Conservation (phyloP, 2,329 filamentous ascomycete genomes). For the Zopfia rhizophila region DNA sequence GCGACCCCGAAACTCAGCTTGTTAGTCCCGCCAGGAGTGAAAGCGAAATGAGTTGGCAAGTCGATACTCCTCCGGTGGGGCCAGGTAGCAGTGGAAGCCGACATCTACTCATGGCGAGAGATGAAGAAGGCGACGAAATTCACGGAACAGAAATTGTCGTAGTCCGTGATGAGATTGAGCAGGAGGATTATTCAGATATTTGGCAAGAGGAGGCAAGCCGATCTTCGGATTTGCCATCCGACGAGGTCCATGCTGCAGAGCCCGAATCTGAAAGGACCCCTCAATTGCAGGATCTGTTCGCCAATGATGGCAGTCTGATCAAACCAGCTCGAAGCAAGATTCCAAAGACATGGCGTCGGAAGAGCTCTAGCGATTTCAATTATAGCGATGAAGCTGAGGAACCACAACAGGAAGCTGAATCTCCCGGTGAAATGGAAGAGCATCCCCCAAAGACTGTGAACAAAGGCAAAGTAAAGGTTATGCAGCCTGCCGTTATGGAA, state of each 20-base stretch:
- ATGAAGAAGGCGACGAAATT: conserved; percentile 14
- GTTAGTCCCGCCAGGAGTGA: conserved; percentile 40
- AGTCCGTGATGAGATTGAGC: conserved; percentile 24
- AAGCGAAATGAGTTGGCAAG: conserved; percentile 47
- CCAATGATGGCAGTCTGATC: conserved; percentile 35
- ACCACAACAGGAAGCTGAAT: conserved; percentile 15
- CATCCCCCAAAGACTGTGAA: conserved; percentile 3
- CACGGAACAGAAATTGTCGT: conserved; percentile 28
- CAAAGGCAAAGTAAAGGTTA: conserved; percentile 29
- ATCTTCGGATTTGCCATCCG: conserved; percentile 30
- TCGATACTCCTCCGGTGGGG: conserved; percentile 32
- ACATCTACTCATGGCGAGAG: conserved; percentile 15
- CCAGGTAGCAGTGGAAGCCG: conserved; percentile 6
- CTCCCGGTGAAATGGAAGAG: conserved; percentile 12
- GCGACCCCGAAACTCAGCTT: conserved; percentile 32
- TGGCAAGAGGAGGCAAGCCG: conserved; percentile 62
- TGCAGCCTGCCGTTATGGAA: conserved; percentile 20
- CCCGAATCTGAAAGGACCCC: conserved; percentile 21
- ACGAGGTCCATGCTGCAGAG: conserved; percentile 28
- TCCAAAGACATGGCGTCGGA: conserved; percentile 56
- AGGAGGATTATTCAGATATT: conserved; percentile 51
- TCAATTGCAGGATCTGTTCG: conserved; percentile 47
- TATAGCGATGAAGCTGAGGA: conserved; percentile 52
- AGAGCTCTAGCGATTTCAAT: conserved; percentile 48
- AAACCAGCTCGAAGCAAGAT: conserved; percentile 53